These are phyloP conservation scores for Eucommia ulmoides DNA, from an alignment of 257 asterid species.

Conservation along the genomic window DNA sequence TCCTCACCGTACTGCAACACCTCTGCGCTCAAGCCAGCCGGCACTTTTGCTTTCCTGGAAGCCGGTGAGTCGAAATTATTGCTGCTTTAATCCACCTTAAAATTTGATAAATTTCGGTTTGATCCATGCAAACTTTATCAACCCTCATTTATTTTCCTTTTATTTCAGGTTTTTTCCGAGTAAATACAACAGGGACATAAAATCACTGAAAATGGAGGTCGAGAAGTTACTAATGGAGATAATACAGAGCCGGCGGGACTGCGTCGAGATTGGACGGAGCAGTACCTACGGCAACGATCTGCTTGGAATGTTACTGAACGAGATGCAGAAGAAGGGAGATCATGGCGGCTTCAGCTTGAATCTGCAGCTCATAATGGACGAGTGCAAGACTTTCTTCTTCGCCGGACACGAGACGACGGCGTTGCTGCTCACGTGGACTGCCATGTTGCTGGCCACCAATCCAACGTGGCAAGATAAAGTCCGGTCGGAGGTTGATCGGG, in stretches of 20 bases:
- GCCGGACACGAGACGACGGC: slow-evolving; percentile 97
- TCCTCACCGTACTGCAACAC: slow-evolving; percentile 42
- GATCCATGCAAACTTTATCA: too few relatives aligned
- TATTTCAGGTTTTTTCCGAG: slow-evolving; percentile 65
- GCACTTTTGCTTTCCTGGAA: slow-evolving; percentile 71
- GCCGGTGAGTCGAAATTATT: too few relatives aligned
- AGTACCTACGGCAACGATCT: slow-evolving; percentile 65
- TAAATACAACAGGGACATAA: slow-evolving; percentile 83
- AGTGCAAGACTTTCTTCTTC: slow-evolving; percentile 87
- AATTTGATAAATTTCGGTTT: too few relatives aligned
- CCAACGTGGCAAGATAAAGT: slow-evolving; percentile 71
- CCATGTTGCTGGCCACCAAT: slow-evolving; percentile 72
- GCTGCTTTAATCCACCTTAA: too few relatives aligned
- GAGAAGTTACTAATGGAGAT: slow-evolving; percentile 81
- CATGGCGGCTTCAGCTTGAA: slow-evolving; percentile 42
- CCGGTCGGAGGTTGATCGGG: slow-evolving; percentile 43
- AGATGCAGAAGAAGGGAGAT: slow-evolving; percentile 58
- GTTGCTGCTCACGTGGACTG: slow-evolving; percentile 78
- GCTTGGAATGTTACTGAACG: slow-evolving; percentile 58
- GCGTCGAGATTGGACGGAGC: slow-evolving; percentile 70
- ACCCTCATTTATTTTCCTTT: too few relatives aligned
- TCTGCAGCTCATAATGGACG: slow-evolving; percentile 82
- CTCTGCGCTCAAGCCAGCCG: slow-evolving; percentile 56
- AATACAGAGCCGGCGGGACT: slow-evolving; percentile 60
- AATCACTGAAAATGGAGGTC: slow-evolving; percentile 59